These are phyloP conservation scores for Ganoderma multipileum DNA, from an alignment of 1,284 basidiomycete genomes.

Conservation along the genomic window DNA sequence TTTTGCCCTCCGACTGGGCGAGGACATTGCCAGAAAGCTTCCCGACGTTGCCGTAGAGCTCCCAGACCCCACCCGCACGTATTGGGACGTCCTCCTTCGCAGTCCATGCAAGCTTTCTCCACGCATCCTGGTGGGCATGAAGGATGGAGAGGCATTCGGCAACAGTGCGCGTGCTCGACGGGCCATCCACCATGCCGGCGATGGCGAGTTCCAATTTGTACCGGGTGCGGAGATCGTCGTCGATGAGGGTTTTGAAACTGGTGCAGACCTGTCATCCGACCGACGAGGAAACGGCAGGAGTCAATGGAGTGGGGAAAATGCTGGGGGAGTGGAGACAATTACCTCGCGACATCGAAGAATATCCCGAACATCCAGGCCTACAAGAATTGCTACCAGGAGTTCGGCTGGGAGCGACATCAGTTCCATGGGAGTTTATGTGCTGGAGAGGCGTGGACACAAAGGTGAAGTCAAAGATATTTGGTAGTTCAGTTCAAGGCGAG, in stretches of 20 bases:
- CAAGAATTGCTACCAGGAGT: slow-evolving; percentile 37
- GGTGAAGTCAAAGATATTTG: no score
- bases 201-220: slow-evolving; percentile 61
- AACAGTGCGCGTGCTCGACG: slow-evolving; percentile 35
- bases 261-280: slow-evolving; percentile 53
- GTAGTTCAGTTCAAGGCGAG: no score
- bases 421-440: not conserved
- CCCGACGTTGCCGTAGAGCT: slow-evolving; percentile 64
- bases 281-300: not conserved
- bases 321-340: not conserved
- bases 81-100: slow-evolving; percentile 47
- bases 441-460: no score
- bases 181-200: slow-evolving; percentile 54
- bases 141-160: slow-evolving; percentile 51
- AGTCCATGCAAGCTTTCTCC: slow-evolving; percentile 53
- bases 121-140: slow-evolving; percentile 51
- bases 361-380: slow-evolving; percentile 39
- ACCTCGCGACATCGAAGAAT: slow-evolving; percentile 51
- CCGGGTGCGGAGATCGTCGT: slow-evolving; percentile 47
- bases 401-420: slow-evolving; percentile 37
- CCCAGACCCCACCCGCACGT: slow-evolving; percentile 47
- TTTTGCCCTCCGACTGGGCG: slow-evolving; percentile 47
- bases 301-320: not conserved
- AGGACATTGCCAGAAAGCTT: slow-evolving; percentile 69
- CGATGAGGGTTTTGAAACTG: slow-evolving; percentile 47